Base-by-base conservation (phyloP, 352 stramenopile species). In the Globisporangium canariense region DNA sequence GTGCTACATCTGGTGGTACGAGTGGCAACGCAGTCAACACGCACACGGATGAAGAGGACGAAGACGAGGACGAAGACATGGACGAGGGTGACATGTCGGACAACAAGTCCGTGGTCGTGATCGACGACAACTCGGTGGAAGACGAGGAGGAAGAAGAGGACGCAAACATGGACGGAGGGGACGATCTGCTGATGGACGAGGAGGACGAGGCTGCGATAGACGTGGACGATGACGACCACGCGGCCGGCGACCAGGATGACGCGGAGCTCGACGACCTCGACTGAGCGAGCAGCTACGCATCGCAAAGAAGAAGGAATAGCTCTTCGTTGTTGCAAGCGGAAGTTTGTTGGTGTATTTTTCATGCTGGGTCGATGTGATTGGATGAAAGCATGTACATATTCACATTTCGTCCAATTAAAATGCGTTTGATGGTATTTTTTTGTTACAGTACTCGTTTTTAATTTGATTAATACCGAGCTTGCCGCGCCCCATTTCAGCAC, bases 141-240 rank as follows among this genome's bases (percentile, higher is more conserved):
- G 50, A 41, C n/a, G 62, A 69, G 14, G 70, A 69, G 4, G 69
- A 69, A 20, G 70, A 69, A 7, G 69, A 69, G 18, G 70, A 30
- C 60, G 55, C 54, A 38, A 62, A 30, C 45, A 75, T 69, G 50
- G 67, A 74, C 51, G 72, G 58, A 43, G 72, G 58, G 4, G 77
- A 70, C 20, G 68, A 80, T n/a, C 40, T 68, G 40, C 40, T 22
- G 65, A 81, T 58, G 64, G 77, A 89, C 11, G 74, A 75, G 7
- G 66, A 73, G 20, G 71, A 75, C 0, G 73, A 75, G 9, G 58
- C 50, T 2, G 65, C 51, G 40, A 71, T 75, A 30, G 69, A 74
- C n/a, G 65, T 77, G 49, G 70, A 72, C 36, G 64, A 76, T 54
- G 64, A 62, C 58, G 80, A 79, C 76, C 64, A 83, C 65, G 71